phyloP scores from a whole-genome alignment of 257 asterid genomes.

The Jacaranda mimosifolia region DNA sequence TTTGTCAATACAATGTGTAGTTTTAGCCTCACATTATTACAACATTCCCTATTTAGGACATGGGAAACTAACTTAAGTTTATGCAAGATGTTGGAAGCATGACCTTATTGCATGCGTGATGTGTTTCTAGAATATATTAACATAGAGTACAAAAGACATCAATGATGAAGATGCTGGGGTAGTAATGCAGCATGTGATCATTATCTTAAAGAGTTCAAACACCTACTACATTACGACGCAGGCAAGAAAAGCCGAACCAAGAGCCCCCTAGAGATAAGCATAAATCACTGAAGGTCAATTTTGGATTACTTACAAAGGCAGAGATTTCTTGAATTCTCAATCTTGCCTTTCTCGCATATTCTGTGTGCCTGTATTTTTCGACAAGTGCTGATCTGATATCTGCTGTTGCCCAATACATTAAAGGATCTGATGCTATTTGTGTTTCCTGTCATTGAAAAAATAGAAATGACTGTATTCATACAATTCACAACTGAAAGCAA shows the following conservation, averaged over 20 bases:
- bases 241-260: not conserved
- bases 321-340: constrained; percentile 61
- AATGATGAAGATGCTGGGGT: not conserved
- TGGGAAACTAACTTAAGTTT: not conserved
- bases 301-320: constrained; percentile 50
- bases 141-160: not conserved
- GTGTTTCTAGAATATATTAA: not conserved
- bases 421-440: constrained; percentile 60
- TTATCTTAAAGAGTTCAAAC: too few species aligned
- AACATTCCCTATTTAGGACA: not conserved
- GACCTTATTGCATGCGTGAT: not conserved
- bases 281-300: not conserved
- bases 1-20: not conserved
- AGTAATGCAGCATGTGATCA: too few species aligned
- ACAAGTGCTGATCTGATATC: constrained; percentile 75
- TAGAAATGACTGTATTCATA: not conserved
- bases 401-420: constrained; percentile 76
- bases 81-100: not conserved
- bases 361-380: constrained; percentile 70
- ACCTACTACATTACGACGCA: not conserved
- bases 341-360: constrained; percentile 58
- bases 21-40: not conserved
- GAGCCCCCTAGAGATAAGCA: too few species aligned
- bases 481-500: not conserved
- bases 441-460: constrained; percentile 54